Conservation (phyloP, 2,329 filamentous ascomycete species). For the Colletotrichum falcatum region DNA sequence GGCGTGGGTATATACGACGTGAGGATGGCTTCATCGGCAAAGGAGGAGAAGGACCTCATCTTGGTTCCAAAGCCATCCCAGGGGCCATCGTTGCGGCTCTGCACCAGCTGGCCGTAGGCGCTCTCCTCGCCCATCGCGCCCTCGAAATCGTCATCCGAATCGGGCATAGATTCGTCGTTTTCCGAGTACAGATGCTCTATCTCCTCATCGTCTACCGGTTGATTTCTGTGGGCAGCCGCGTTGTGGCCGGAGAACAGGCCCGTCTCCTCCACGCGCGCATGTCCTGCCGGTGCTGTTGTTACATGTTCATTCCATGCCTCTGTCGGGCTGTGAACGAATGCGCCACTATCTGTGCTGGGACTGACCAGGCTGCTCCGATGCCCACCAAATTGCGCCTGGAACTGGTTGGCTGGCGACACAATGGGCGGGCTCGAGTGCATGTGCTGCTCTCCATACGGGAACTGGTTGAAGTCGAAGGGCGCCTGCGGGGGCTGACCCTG, state of each 20-base stretch:
- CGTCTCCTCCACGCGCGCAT: conserved; percentile 14
- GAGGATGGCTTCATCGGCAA: conserved; percentile 64
- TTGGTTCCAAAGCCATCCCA: conserved; percentile 59
- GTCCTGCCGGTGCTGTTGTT: not conserved
- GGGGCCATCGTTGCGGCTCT: conserved; percentile 50
- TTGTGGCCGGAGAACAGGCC: not conserved
- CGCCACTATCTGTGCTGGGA: conserved; percentile 25
- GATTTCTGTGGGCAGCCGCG: not conserved
- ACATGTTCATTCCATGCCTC: conserved; percentile 17
- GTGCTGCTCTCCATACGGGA: conserved; percentile 39
- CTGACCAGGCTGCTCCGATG: conserved; percentile 24
- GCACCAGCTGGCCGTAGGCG: conserved; percentile 54
- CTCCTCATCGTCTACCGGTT: conserved; percentile 21
- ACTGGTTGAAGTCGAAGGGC: conserved; percentile 43
- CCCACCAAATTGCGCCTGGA: conserved; percentile 31
- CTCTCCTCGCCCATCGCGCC: conserved; percentile 53
- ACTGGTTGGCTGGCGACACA: conserved; percentile 36
- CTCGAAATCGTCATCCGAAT: conserved; percentile 68
- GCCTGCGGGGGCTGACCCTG: conserved; percentile 44
- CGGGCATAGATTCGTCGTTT: conserved; percentile 72
- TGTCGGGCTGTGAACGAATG: conserved; percentile 11
- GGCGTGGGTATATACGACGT: conserved; percentile 75
- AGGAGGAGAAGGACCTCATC: conserved; percentile 62
- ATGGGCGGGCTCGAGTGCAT: conserved; percentile 37
- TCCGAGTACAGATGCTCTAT: conserved; percentile 63